Evolutionary conservation across 345 rosid species (phyloP).

Genomic region (Populus euphratica): DNA sequence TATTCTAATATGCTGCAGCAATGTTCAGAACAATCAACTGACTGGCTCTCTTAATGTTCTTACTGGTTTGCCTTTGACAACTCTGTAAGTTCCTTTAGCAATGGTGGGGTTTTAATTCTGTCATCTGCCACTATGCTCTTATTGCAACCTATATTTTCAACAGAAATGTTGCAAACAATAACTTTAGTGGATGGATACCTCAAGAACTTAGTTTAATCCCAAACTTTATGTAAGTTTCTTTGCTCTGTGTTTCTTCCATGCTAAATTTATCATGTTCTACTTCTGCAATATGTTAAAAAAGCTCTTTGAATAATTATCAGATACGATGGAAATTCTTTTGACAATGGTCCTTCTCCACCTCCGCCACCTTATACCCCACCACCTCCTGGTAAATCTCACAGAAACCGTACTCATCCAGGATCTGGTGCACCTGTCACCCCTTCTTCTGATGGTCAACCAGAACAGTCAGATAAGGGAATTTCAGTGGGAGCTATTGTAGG

Average conservation of each 20-base stretch:
- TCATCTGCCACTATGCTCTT: constrained; percentile 12
- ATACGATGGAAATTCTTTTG: constrained; percentile 77
- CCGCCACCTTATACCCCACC: constrained; percentile 58
- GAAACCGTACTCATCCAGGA: constrained; percentile 43
- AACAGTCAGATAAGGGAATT: constrained; percentile 49
- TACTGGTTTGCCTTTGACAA: constrained; percentile 55
- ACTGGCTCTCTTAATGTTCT: constrained; percentile 76
- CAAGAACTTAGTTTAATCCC: constrained; percentile 59
- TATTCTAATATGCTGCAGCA: constrained; percentile 48
- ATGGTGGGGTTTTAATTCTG: neutral
- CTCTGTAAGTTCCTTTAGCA: constrained; percentile 58
- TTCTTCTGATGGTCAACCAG: constrained; percentile 35
- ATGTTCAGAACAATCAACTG: constrained; percentile 85
- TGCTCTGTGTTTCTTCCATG: neutral
- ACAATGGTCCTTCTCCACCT: constrained; percentile 75
- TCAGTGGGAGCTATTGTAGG: constrained; percentile 63
- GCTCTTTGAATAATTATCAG: constrained; percentile 41
- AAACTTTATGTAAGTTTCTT: constrained; percentile 63
- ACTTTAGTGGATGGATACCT: constrained; percentile 90
- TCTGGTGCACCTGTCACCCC: constrained; percentile 35
- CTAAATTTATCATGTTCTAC: constrained; percentile 3
- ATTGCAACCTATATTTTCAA: constrained; percentile 16
- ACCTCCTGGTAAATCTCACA: constrained; percentile 50
- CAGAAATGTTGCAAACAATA: constrained; percentile 92
- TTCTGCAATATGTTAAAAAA: constrained; percentile 17